Conservation (phyloP, 345 rosid species). For the Hibiscus mutabilis region DNA sequence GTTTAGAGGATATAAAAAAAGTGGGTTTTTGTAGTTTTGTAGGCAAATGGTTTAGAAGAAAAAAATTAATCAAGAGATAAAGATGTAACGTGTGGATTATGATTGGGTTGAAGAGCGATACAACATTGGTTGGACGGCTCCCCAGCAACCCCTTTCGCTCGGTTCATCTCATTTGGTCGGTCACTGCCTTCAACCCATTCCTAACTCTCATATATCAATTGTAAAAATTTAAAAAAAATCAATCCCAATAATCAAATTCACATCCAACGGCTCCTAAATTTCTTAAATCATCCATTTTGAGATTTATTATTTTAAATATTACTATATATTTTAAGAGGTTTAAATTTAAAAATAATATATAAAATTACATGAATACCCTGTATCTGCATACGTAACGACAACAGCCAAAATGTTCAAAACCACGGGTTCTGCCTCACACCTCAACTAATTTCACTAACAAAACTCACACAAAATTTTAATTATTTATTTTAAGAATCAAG, state of each 20-base stretch:
- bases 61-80: background rate
- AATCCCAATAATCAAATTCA: too few species aligned
- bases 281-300: too few species aligned
- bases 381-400: constrained; percentile 6
- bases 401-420: constrained; percentile 69
- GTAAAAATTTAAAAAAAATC: too few species aligned
- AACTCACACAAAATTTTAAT: too few species aligned
- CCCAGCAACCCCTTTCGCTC: background rate
- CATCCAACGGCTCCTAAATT: too few species aligned
- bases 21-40: constrained; percentile 10
- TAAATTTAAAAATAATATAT: too few species aligned
- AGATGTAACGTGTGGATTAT: background rate
- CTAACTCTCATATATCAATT: too few species aligned
- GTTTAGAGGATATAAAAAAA: background rate
- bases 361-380: too few species aligned
- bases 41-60: background rate
- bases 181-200: background rate
- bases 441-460: background rate
- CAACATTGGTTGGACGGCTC: constrained; percentile 13
- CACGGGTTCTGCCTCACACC: constrained; percentile 27
- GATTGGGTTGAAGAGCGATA: background rate
- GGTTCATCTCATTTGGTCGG: constrained; percentile 3
- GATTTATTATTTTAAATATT: too few species aligned
- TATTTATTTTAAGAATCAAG: too few species aligned
- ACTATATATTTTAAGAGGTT: too few species aligned